A percentile compares a stretch with the other conserved stretches of the same genome.
Evolutionary conservation across 164 flowering plant species (phyloP).

Genomic region (Cinnamomum chago): DNA sequence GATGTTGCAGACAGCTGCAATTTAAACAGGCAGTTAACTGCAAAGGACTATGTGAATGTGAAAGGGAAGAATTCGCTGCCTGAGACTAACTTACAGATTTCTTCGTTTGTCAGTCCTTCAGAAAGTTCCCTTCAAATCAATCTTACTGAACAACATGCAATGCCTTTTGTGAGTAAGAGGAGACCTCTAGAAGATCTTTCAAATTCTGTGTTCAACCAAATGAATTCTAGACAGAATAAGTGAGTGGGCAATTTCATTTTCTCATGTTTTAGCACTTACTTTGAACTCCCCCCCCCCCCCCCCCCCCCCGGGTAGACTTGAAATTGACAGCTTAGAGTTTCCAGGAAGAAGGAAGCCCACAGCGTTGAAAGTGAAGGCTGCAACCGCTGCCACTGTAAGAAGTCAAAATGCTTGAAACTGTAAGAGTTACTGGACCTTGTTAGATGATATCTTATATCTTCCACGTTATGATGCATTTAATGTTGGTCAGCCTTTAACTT

Average conservation of each 20-base stretch:
- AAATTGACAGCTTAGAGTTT: conserved; percentile 4
- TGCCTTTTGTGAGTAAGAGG: conserved; percentile 23
- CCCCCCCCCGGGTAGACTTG: neutral
- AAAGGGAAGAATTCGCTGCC: conserved; percentile 16
- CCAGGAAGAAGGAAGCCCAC: conserved; percentile 30
- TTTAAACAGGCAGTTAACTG: conserved; percentile 16
- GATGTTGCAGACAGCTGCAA: conserved; percentile 21
- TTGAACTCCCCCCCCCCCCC: neutral
- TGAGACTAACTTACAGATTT: conserved; percentile 17
- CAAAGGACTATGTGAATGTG: conserved; percentile 13
- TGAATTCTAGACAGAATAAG: conserved; percentile 49
- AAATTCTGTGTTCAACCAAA: conserved; percentile 30
- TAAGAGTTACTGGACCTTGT: conserved; percentile 28
- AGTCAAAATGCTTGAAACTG: conserved; percentile 73
- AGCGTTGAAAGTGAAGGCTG: conserved; percentile 37
- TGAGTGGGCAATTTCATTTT: conserved; percentile 12
- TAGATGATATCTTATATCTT: neutral
- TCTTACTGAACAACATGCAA: conserved; percentile 14
- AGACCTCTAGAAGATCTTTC: conserved; percentile 19
- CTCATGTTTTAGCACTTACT: neutral
- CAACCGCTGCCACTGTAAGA: conserved; percentile 74
- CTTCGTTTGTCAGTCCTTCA: conserved; percentile 11
- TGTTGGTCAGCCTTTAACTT: neutral
- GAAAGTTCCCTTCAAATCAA: conserved; percentile 11
- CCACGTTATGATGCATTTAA: neutral